Percentiles rank a stretch among this genome's conserved stretches.
Conservation (phyloP, 495 filamentous ascomycete genomes). For the Wilcoxina mikolae region DNA sequence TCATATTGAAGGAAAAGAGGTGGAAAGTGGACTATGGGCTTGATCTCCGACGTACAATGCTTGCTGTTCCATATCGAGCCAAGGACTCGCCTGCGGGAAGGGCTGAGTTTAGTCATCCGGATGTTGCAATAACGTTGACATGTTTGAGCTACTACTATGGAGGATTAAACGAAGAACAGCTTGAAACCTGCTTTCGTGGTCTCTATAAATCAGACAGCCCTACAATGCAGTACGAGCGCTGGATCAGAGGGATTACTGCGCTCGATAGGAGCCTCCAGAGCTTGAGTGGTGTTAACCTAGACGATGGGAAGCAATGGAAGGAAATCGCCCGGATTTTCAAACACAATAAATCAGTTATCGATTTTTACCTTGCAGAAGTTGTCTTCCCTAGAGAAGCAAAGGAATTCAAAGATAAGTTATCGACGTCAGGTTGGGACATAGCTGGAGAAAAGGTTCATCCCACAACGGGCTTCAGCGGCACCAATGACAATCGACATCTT, state of each 20-base stretch:
- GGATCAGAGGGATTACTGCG: conserved; percentile 36
- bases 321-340: conserved; percentile 37
- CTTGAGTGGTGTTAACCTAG: conserved; percentile 44
- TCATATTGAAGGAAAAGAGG: conserved; percentile 43
- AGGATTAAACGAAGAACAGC: conserved; percentile 41
- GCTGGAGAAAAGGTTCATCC: conserved; percentile 35
- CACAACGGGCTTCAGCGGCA: conserved; percentile 58
- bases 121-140: conserved; percentile 53
- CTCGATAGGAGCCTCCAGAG: conserved; percentile 30
- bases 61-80: conserved; percentile 58
- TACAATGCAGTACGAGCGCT: conserved; percentile 39
- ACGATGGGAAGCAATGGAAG: conserved; percentile 34
- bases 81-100: conserved; percentile 50
- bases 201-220: conserved; percentile 44
- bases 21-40: conserved; percentile 57
- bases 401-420: conserved; percentile 49
- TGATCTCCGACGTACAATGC: conserved; percentile 33
- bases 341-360: conserved; percentile 38
- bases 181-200: conserved; percentile 36
- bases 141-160: conserved; percentile 54
- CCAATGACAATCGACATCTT: conserved; percentile 46
- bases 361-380: conserved; percentile 47
- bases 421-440: conserved; percentile 58
- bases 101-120: conserved; percentile 62
- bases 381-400: conserved; percentile 55